Base-by-base conservation (phyloP, 139 green algal species). In the Chlamydomonas sphaeroides region DNA sequence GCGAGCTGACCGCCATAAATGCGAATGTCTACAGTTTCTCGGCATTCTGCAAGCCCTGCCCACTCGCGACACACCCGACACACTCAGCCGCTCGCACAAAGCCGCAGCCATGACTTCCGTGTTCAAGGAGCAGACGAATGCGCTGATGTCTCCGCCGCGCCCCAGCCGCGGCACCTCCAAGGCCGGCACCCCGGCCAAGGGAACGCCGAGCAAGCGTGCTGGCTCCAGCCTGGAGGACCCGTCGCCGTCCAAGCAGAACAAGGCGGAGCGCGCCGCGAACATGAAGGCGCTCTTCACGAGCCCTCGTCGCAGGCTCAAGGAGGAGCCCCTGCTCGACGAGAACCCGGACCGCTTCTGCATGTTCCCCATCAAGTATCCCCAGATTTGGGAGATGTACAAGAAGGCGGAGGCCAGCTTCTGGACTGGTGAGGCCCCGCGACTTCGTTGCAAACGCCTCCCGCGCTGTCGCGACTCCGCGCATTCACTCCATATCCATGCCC, bases 311-410 rank as follows among this genome's bases (percentile, higher is more conserved):
- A 45, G 48, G 61, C 25, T 75, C 49, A 35, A 36, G 18, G 49
- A 75, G 32, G 95, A 98, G 85, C 93, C 96, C 0, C 82, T 99
- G 41, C 91, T 98, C 32, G 84, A 90, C 42, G 94, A 96, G 53
- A 98, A 98, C 90, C 88, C 89, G n/a, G 95, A 98, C 78, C 90
- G 96, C n/a, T 98, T 97, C 86, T 94, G 91, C 85, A 96, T 98
- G 88, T 98, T 99, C 79, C 96, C 96, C 5, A 97, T 99, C 84
- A 94, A 94, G 39, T 88, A 92, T 78, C 51, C 68, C 11, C 79
- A 88, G 39, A 87, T 99, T 32, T 99, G 95, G 94, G 88, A 94
- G 82, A 96, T 98, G 88, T 99, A 99, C 95, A 99, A 99, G 90
- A 96, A 98, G 88, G 94, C 95, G 20, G 93, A 98, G 77, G 96